Evolutionary conservation across 441 rosid species (phyloP).

Genomic region (Francoa sonchifolia): DNA sequence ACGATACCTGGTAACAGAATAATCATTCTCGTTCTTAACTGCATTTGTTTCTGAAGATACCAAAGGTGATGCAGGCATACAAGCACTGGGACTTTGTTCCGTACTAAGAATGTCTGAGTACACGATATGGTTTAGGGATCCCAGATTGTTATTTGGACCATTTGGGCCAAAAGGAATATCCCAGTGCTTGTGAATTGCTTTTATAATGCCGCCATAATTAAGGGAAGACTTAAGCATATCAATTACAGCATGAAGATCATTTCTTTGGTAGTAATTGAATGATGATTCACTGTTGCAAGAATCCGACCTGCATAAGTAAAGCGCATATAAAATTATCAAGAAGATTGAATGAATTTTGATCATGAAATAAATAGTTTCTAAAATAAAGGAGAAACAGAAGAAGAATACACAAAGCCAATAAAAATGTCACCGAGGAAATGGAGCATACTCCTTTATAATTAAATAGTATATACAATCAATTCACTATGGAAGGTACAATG

Average conservation of each 20-base stretch:
- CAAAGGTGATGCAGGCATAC: slow-evolving; percentile 15
- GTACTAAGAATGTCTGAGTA: slow-evolving; percentile 17
- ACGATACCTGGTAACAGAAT: slow-evolving; percentile 26
- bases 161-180: slow-evolving; percentile 27
- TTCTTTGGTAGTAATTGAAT: slow-evolving; percentile 47
- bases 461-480: too few species aligned
- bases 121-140: slow-evolving; percentile 21
- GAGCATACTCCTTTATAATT: too few species aligned
- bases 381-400: too few species aligned
- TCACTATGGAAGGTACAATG: too few species aligned
- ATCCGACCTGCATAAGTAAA: slow-evolving; percentile 58
- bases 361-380: too few species aligned
- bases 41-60: slow-evolving; percentile 22
- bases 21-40: slow-evolving; percentile 20
- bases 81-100: slow-evolving; percentile 21
- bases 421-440: too few species aligned
- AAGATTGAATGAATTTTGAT: too few species aligned
- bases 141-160: slow-evolving; percentile 24
- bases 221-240: slow-evolving; percentile 52
- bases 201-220: slow-evolving; percentile 37
- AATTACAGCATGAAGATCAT: slow-evolving; percentile 45
- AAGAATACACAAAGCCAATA: too few species aligned
- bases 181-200: slow-evolving; percentile 57
- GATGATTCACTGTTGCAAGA: slow-evolving; percentile 30
- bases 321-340: neutral